Evolutionary conservation across 805 yeast genomes (phyloP), one percentile per base, ranked within the genome.

Genomic region (Myxozyma melibiosi): DNA sequence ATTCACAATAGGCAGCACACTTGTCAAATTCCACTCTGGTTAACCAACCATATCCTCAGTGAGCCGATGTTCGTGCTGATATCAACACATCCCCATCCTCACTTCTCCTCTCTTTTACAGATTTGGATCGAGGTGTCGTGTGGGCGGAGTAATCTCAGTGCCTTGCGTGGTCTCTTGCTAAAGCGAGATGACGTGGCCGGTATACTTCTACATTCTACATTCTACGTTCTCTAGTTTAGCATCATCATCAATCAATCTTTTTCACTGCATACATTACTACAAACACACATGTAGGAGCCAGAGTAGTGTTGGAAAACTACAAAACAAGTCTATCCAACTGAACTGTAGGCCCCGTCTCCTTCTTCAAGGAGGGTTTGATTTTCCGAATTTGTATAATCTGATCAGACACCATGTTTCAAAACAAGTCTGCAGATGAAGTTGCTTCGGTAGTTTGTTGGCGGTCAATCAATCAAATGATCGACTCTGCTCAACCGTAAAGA

Each of bases 31-130:
- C 63, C 63, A 58, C 60, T 46, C 30, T 47, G 40, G 40, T 16
- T 31, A 16, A 5, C 37, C 33, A 24, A 45, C n/a, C n/a, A n/a
- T 50, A 61, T 45, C 51, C 51, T 41, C 24, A 51, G 60, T 58
- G 63, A 58, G 63, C 63, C 63, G 63, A 50, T 55, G 63, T 52
- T 51, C 14, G 58, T 58, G 63, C 63, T 55, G 54, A 58, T 28
- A 58, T 51, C 57, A 42, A 58, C n/a, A n/a, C n/a, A n/a, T n/a
- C n/a, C n/a, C n/a, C n/a, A n/a, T 27, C 11, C 11, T 18, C 48
- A 4, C 6, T 31, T 46, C 22, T 13, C 38, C n/a, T 41, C 9
- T 18, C 4, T 39, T 42, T 24, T 11, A 28, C n/a, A n/a, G n/a
- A n/a, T 28, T 2, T 3, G 35, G n/a, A 35, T 40, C n/a, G n/a